phyloP scores from a whole-genome alignment of 495 filamentous ascomycete species.

The Bathelium albidoporum region DNA sequence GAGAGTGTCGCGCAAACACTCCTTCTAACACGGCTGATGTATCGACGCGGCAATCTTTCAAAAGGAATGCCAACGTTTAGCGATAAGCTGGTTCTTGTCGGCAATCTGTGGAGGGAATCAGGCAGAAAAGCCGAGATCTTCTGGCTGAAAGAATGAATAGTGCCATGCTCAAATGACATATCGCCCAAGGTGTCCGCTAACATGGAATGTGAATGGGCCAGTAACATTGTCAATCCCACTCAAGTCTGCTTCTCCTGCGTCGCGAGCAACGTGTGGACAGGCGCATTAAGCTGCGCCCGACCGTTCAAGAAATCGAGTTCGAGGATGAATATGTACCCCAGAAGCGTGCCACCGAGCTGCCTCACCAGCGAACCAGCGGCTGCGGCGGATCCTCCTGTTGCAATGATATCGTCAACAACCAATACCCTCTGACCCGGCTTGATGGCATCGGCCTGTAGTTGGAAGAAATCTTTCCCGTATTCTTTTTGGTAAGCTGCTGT shows the following conservation, averaged over 20 bases:
- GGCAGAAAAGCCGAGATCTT: too few species aligned
- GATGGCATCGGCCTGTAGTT: conserved; percentile 82
- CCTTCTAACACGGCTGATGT: too few species aligned
- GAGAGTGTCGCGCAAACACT: too few species aligned
- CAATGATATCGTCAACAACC: conserved; percentile 95
- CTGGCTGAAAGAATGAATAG: too few species aligned
- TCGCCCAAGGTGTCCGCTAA: not conserved
- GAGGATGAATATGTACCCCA: conserved; percentile 90
- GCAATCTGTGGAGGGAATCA: too few species aligned
- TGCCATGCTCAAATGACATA: not conserved
- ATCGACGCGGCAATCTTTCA: too few species aligned
- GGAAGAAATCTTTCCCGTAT: conserved; percentile 92
- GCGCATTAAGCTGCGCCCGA: conserved; percentile 74
- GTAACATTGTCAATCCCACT: not conserved
- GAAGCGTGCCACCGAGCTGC: conserved; percentile 69
- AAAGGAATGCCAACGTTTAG: too few species aligned
- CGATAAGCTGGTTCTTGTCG: too few species aligned
- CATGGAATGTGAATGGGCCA: not conserved
- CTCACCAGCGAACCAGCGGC: conserved; percentile 79
- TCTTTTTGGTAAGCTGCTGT: conserved; percentile 86
- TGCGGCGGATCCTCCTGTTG: conserved; percentile 85
- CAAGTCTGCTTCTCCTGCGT: conserved; percentile 37
- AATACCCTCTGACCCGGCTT: conserved; percentile 81
- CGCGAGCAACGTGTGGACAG: conserved; percentile 72
- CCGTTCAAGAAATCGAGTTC: conserved; percentile 94